phyloP scores from a whole-genome alignment of 352 stramenopile species.

The Phytophthora kernoviae region DNA sequence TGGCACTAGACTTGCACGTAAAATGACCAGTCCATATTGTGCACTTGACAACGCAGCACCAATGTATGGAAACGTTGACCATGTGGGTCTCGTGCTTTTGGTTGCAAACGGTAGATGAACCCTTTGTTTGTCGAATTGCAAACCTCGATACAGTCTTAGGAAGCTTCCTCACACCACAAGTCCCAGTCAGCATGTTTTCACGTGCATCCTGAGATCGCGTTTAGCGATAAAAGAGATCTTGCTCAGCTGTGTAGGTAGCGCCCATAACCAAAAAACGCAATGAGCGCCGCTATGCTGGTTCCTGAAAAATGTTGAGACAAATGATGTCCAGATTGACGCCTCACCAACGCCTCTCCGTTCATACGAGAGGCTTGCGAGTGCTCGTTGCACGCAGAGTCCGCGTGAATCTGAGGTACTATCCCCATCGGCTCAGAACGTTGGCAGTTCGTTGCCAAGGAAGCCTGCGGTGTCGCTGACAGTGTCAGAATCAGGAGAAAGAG shows the following conservation, averaged over 20 bases:
- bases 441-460: background rate
- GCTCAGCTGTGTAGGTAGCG: background rate
- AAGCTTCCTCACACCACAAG: background rate
- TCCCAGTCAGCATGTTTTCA: background rate
- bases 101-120: background rate
- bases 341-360: background rate
- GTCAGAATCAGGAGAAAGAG: no score
- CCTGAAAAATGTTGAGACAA: no score
- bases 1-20: background rate
- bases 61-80: background rate
- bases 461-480: no score
- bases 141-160: background rate
- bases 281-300: background rate
- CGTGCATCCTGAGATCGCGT: background rate
- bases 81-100: background rate
- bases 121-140: background rate
- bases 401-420: background rate
- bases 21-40: slow-evolving; percentile 3
- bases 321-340: no score
- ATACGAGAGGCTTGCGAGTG: background rate
- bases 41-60: background rate
- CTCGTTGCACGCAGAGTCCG: background rate
- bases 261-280: background rate
- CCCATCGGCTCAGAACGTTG: background rate
- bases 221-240: background rate